Evolutionary conservation across 345 rosid genomes (phyloP), one percentile per base, ranked within the genome.

Genomic region (Theobroma cacao): DNA sequence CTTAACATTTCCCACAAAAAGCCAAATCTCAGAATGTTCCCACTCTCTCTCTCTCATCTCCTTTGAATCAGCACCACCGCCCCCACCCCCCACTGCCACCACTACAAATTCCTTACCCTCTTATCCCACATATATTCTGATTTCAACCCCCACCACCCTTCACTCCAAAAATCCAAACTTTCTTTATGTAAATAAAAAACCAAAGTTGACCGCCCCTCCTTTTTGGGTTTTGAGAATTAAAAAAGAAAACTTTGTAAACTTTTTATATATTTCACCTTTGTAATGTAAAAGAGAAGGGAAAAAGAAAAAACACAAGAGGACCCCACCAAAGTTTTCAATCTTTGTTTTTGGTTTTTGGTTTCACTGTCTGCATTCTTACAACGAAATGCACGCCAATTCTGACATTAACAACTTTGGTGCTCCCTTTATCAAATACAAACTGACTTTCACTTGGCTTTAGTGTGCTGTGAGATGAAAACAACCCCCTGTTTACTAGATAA

Each of bases 51-150:
- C 79, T 77, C 67, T 69, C 41, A 34, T 53, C 75, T 65, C 84
- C 90, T 85, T 82, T 83, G 87, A 83, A 85, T 87, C 87, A 87
- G 86, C 87, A 87, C 82, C 83, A 47, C 75, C 82, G 74, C 78
- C 82, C 79, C 87, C 80, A 62, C 78, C 77, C 77, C 34, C 69
- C 78, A 67, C 78, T 41, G 36, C 74, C 41, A 33, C 79, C 73
- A 50, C 73, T 31, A 26, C 78, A 60, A 38, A 75, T n/a, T 17
- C 22, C 52, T 63, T 18, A 72, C 60, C 64, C 47, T 28, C 64
- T 58, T 8, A 56, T 36, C 68, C 48, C 36, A 30, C 58, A 17
- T 38, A 24, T 60, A 72, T 61, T 68, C 33, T 40, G 65, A 73
- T 73, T 55, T 56, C 77, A 41, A 56, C 52, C 52, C 36, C 58